These are phyloP conservation scores for Colletotrichum horii DNA, from an alignment of 2,329 filamentous ascomycete species.

Conservation along the genomic window DNA sequence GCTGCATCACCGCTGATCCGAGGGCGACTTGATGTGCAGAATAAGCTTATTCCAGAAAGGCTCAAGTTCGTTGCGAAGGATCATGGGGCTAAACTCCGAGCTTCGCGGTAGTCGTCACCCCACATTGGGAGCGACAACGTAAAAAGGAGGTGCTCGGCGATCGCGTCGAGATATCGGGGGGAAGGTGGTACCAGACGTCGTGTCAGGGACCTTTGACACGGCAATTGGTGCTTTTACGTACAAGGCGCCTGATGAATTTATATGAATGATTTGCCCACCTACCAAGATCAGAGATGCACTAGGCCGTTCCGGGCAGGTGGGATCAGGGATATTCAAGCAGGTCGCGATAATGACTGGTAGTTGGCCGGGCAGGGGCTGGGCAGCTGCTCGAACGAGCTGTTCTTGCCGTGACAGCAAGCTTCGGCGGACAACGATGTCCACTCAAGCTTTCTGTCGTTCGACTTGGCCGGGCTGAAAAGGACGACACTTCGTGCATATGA, in stretches of 20 bases:
- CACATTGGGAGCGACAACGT: not conserved
- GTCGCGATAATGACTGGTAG: not conserved
- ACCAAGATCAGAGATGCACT: not conserved
- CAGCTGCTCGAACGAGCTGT: not conserved
- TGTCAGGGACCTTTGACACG: not conserved
- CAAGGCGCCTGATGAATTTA: not conserved
- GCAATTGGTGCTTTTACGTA: not conserved
- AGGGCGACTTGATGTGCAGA: not conserved
- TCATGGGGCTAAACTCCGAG: not conserved
- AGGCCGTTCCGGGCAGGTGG: not conserved
- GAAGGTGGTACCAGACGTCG: constrained; percentile 2
- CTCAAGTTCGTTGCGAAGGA: not conserved
- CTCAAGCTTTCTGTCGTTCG: not conserved
- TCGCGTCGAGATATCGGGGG: not conserved
- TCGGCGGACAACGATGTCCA: not conserved
- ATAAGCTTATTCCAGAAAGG: not conserved
- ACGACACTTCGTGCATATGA: not conserved
- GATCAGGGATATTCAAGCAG: not conserved
- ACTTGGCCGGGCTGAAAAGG: not conserved
- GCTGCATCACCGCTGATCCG: not conserved
- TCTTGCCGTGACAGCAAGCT: not conserved
- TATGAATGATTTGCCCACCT: not conserved
- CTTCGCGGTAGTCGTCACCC: not conserved
- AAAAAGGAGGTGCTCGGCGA: not conserved
- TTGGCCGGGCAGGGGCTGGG: not conserved